Conservation (phyloP, 176 grass and related monocot genomes). For the Areca catechu region DNA sequence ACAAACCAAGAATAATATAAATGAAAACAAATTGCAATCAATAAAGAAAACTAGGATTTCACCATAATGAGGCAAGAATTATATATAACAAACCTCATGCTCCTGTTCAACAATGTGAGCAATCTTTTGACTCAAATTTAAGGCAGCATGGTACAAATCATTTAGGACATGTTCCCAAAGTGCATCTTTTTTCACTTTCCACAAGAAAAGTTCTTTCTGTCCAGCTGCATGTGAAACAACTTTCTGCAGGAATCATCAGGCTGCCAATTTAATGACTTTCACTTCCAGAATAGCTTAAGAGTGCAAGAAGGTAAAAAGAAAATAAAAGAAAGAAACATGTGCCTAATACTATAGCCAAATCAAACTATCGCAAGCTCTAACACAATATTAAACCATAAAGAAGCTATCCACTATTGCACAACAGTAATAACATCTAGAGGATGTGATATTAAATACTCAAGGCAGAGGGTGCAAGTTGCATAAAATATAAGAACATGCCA, state of each 20-base stretch:
- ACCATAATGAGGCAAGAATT: slow-evolving; percentile 9
- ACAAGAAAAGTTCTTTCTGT: slow-evolving; percentile 39
- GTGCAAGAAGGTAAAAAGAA: slow-evolving; percentile 1
- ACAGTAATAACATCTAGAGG: no score
- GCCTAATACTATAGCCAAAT: no score
- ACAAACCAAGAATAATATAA: slow-evolving; percentile 12
- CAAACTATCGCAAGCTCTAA: no score
- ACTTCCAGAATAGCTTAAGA: not conserved
- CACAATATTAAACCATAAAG: no score
- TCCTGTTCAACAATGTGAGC: slow-evolving; percentile 42
- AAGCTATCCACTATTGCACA: no score
- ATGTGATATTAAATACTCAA: no score
- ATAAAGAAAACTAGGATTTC: slow-evolving; percentile 9
- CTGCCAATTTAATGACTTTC: not conserved
- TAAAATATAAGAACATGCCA: no score
- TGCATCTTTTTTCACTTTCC: slow-evolving; percentile 42
- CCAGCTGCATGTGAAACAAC: slow-evolving; percentile 29
- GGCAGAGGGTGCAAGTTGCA: no score
- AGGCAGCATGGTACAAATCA: slow-evolving; percentile 59
- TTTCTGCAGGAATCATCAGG: slow-evolving; percentile 44
- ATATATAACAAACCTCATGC: slow-evolving; percentile 41
- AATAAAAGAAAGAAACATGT: no score
- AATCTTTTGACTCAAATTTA: slow-evolving; percentile 57
- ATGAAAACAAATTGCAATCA: not conserved
- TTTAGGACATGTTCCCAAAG: slow-evolving; percentile 43